Evolutionary conservation across 2,329 filamentous ascomycete genomes (phyloP), one percentile per base, ranked within the genome.

Genomic region (Penicillium sp.): DNA sequence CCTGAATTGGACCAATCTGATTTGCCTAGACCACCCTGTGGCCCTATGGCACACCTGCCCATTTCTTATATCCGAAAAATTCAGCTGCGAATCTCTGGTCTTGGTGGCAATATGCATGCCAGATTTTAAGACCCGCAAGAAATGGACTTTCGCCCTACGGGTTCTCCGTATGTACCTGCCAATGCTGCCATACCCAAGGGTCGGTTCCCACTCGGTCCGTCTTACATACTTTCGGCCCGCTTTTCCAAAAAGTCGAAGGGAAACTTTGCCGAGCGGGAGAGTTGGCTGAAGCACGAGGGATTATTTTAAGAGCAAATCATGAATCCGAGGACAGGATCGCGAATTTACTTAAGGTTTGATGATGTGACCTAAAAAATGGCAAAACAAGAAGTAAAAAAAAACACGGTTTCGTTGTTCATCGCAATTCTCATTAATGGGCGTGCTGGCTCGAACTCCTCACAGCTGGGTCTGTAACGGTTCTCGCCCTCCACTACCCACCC

Each of bases 51-150:
- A 19, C 4, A 28, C 28, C 28, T 8, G 28, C 28, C 28, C 30
- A 33, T 33, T 4, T 4, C 58, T 55, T 42, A 55, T 50, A 51
- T 56, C 51, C 30, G 30, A 40, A 37, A 42, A 38, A 28, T n/a
- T 57, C 28, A 45, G 40, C 30, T 60, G 51, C 9, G 42, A 60
- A 40, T 24, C 49, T 50, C 30, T 7, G 17, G 35, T 12, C 37
- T 30, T 8, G 37, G 56, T 58, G 56, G 56, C 56, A 40, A 53
- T 4, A 22, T 53, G 33, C 50, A 53, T 53, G 30, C 30, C 30
- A 17, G 26, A 38, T 24, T 17, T 53, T 53, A 12, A 37, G 50
- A 53, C n/a, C 50, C 50, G 13, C 50, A 37, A 22, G 7, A 53
- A 37, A 26, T 38, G 30, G 50, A 38, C 30, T 28, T 47, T 47